phyloP scores from a whole-genome alignment of 2,329 filamentous ascomycete species.

The Trichoderma semiorbis region DNA sequence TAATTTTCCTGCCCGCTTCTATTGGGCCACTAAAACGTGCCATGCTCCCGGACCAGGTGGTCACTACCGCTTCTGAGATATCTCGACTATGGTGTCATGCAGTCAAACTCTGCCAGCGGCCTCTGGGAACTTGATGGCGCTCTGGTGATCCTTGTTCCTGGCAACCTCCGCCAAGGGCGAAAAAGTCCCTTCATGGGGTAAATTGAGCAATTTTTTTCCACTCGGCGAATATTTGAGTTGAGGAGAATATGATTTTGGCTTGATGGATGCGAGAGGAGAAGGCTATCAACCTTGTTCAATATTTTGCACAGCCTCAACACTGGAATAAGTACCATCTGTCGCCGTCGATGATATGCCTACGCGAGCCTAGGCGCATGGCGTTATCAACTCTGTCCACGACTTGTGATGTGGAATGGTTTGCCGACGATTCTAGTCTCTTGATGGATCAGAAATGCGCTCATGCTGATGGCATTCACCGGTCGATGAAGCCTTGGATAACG shows the following conservation, averaged over 20 bases:
- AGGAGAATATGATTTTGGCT: neutral
- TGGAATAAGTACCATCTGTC: neutral
- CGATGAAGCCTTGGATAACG: neutral
- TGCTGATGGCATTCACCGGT: neutral
- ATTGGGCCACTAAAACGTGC: neutral
- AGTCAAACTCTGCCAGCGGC: neutral
- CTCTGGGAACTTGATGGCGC: neutral
- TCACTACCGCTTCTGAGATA: neutral
- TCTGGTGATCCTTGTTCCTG: neutral
- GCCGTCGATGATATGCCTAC: neutral
- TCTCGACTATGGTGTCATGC: neutral
- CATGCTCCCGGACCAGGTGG: neutral
- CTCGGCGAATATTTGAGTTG: neutral
- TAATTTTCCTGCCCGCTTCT: conserved; percentile 10
- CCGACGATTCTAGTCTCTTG: neutral
- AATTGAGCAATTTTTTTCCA: neutral
- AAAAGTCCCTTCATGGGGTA: neutral
- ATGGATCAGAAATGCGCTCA: neutral
- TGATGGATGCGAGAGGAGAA: neutral
- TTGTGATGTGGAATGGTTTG: neutral
- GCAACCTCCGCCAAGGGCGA: neutral
- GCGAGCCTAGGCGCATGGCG: neutral
- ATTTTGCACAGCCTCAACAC: conserved; percentile 13
- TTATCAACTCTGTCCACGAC: neutral
- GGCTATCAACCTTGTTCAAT: conserved; percentile 8